Percentiles rank a stretch among this genome's conserved stretches.
These are phyloP conservation scores for Blumeriella jaapii DNA, from an alignment of 2,329 filamentous ascomycete genomes.

Conservation along the genomic window DNA sequence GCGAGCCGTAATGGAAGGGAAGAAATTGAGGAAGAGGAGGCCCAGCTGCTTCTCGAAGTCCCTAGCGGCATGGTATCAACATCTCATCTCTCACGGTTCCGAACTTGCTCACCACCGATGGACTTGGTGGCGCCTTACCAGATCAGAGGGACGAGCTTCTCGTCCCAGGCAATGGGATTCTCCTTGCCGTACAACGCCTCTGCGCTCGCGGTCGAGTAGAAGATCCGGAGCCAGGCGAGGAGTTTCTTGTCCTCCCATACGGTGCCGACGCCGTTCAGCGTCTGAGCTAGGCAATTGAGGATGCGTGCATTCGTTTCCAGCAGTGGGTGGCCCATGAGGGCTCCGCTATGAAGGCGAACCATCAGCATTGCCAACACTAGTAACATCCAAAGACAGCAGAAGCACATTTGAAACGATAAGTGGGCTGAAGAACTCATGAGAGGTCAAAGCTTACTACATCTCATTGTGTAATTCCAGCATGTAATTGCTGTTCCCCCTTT, in stretches of 20 bases:
- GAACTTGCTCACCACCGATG: no score
- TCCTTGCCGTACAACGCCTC: constrained; percentile 32
- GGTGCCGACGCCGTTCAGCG: constrained; percentile 20
- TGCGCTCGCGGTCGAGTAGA: constrained; percentile 11
- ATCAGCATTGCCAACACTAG: no score
- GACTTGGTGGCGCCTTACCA: no score
- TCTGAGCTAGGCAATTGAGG: constrained; percentile 27
- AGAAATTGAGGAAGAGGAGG: constrained; percentile 6
- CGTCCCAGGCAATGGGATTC: constrained; percentile 27
- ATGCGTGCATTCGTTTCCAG: constrained; percentile 24
- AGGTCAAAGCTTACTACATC: constrained; percentile 8
- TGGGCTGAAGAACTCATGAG: no score
- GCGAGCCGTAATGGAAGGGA: constrained; percentile 7
- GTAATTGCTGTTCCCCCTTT: constrained; percentile 5
- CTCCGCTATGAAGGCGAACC: no score
- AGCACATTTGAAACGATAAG: no score
- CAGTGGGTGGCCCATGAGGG: constrained; percentile 1
- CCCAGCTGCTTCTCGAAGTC: constrained; percentile 11
- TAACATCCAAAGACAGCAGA: no score
- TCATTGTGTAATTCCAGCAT: constrained; percentile 8
- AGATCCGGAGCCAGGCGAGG: constrained; percentile 6
- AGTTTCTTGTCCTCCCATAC: constrained; percentile 2
- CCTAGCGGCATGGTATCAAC: no score
- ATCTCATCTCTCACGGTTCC: no score
- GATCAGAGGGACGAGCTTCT: constrained; percentile 3